These are phyloP conservation scores for Neckera pumila DNA, from an alignment of 225 moss, liverwort and hornwort species.

Conservation along the genomic window DNA sequence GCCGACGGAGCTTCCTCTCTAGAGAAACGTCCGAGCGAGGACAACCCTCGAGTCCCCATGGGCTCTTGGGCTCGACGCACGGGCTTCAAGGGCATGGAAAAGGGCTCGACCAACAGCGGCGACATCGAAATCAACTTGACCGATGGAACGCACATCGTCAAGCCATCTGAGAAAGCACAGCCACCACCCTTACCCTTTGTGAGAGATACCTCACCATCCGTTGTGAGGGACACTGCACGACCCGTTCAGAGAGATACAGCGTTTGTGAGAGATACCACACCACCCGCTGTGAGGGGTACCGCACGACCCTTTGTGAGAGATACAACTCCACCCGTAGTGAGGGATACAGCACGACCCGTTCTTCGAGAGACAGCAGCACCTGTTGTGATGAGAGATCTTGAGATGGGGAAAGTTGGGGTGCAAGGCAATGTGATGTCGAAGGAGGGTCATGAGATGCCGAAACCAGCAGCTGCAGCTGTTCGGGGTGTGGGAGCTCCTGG, in stretches of 20 bases:
- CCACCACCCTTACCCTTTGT: background rate
- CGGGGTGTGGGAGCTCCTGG: slow-evolving; percentile 18
- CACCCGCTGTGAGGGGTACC: background rate
- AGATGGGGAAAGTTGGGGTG: background rate
- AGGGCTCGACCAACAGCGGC: background rate
- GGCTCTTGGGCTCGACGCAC: slow-evolving; percentile 43
- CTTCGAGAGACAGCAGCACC: background rate
- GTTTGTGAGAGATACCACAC: background rate
- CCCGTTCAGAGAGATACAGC: background rate
- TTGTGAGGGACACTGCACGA: no score
- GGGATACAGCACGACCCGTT: background rate
- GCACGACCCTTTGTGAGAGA: background rate
- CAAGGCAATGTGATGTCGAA: background rate
- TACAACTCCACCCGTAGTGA: background rate
- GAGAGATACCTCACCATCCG: no score
- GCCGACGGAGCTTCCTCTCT: slow-evolving; percentile 9
- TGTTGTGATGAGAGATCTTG: background rate
- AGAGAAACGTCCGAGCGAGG: slow-evolving; percentile 9
- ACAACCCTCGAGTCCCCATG: slow-evolving; percentile 3
- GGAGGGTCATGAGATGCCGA: background rate
- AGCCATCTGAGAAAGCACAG: background rate
- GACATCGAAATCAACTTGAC: slow-evolving; percentile 39
- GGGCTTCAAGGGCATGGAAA: slow-evolving; percentile 23
- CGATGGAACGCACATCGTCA: slow-evolving; percentile 9
- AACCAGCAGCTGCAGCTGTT: background rate